Base-by-base conservation (phyloP, 2,329 filamentous ascomycete genomes). In the Passalora sequoiae region DNA sequence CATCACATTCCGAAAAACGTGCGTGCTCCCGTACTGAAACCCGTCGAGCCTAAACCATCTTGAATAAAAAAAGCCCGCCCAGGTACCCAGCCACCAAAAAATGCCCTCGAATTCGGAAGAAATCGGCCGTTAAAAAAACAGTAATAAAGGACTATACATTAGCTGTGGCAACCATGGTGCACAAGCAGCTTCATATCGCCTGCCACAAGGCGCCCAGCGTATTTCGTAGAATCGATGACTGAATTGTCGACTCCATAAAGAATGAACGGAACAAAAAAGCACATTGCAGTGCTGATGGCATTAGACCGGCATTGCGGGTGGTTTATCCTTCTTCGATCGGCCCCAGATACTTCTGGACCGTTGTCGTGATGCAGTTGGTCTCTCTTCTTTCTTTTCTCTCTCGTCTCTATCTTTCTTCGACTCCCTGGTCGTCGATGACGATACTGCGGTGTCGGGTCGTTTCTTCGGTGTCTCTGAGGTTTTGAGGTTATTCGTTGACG, bases 391-490 rank as follows among this genome's bases (percentile, higher is more conserved):
- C 9, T 20, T n/a, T 24, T 36, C 27, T 27, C 28, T 33, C 29
- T n/a, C n/a, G 31, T 46, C 44, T 42, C 35, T 31, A 12, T 20
- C 16, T 24, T 36, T 30, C 31, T 32, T 33, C 29, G 44, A 22
- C 28, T 50, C 43, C 21, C 44, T 47, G 15, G 44, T 38, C 32
- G 42, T 44, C 4, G 47, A 40, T n/a, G 35, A 30, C 16, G 51
- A 47, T 15, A 37, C 37, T 19, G 43, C 43, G 13, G 44, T 47
- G 20, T 52, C 51, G 13, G 44, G 42, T 27, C 50, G 43, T 40
- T 51, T 51, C 38, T 46, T 40, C 29, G 16, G 17, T 40, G 30
- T 51, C 44, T 15, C 19, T 32, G 36, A 29, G 27, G 28, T 25
- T 36, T 35, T 31, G 22, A 38, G 31, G 29, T 40, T 44, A 17